Conservation (phyloP, 2,329 filamentous ascomycete species). For the Paraphaeosphaeria sporulosa region DNA sequence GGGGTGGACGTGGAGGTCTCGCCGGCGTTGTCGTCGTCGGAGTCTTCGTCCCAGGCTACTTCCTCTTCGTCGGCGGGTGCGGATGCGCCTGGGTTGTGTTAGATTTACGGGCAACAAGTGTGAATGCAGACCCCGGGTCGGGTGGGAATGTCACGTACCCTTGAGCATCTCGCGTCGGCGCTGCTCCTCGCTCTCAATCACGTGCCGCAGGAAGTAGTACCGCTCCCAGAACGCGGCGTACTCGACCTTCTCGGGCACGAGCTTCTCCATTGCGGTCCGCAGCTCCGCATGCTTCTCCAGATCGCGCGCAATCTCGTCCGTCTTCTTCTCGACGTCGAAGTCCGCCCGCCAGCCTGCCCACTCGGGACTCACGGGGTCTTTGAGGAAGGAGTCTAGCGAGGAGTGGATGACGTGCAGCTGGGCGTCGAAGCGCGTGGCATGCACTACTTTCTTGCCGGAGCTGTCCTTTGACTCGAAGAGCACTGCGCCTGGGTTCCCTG, state of each 20-base stretch:
- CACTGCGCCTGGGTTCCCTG: slow-evolving; percentile 61
- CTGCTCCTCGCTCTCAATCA: slow-evolving; percentile 91
- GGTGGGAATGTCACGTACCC: slow-evolving; percentile 62
- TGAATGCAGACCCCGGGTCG: background rate
- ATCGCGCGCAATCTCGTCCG: slow-evolving; percentile 80
- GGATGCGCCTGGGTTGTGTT: slow-evolving; percentile 52
- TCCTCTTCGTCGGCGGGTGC: slow-evolving; percentile 77
- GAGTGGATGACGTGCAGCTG: slow-evolving; percentile 96
- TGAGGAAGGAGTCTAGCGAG: slow-evolving; percentile 77
- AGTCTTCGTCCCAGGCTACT: slow-evolving; percentile 74
- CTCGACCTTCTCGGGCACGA: slow-evolving; percentile 91
- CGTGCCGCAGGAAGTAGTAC: slow-evolving; percentile 93
- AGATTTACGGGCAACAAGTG: background rate
- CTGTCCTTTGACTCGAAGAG: slow-evolving; percentile 95
- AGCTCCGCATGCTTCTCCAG: slow-evolving; percentile 87
- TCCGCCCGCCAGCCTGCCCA: slow-evolving; percentile 75
- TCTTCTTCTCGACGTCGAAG: slow-evolving; percentile 86
- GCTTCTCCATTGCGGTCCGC: slow-evolving; percentile 87
- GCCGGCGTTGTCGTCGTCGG: slow-evolving; percentile 60
- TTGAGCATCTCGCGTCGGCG: slow-evolving; percentile 88
- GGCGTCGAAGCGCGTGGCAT: slow-evolving; percentile 92
- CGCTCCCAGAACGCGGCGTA: slow-evolving; percentile 91
- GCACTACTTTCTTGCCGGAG: slow-evolving; percentile 88
- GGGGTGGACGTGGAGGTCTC: slow-evolving; percentile 21
- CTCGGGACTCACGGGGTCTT: slow-evolving; percentile 78